Evolutionary conservation across 2,329 filamentous ascomycete species (phyloP).

Genomic region (Aureobasidium sp.): DNA sequence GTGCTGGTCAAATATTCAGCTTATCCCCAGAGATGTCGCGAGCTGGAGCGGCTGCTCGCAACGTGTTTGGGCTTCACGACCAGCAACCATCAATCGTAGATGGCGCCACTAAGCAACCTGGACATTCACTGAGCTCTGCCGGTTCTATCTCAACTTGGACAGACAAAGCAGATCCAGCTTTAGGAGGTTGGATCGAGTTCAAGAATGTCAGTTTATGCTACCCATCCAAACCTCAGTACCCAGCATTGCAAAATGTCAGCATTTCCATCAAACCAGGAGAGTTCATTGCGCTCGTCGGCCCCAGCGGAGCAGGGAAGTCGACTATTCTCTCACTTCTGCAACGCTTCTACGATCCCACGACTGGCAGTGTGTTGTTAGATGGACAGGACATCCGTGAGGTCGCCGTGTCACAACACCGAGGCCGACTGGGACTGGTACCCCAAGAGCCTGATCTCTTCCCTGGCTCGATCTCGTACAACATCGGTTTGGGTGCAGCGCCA

Average conservation of each 20-base stretch:
- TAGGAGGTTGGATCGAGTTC: slow-evolving; percentile 23
- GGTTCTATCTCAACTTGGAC: neutral
- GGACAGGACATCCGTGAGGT: slow-evolving; percentile 34
- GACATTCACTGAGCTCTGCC: neutral
- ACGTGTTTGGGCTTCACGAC: slow-evolving; percentile 35
- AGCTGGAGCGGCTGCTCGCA: slow-evolving; percentile 37
- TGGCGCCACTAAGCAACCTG: neutral
- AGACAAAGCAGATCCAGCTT: neutral
- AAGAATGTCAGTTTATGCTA: slow-evolving; percentile 34
- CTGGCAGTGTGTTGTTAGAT: slow-evolving; percentile 34
- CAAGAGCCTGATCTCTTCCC: slow-evolving; percentile 41
- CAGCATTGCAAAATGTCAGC: slow-evolving; percentile 39
- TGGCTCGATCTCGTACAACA: slow-evolving; percentile 37
- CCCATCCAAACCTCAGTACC: slow-evolving; percentile 27
- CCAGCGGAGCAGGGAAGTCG: slow-evolving; percentile 39
- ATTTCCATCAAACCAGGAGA: slow-evolving; percentile 43
- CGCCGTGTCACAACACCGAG: slow-evolving; percentile 30
- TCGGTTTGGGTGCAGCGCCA: slow-evolving; percentile 30
- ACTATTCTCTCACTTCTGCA: slow-evolving; percentile 40
- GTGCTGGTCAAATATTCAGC: slow-evolving; percentile 39
- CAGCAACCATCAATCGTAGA: slow-evolving; percentile 32
- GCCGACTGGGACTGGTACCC: slow-evolving; percentile 35
- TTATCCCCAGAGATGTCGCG: slow-evolving; percentile 38
- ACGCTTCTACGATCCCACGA: slow-evolving; percentile 36
- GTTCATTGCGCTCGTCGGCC: slow-evolving; percentile 42